A percentile compares a stretch with the other conserved stretches of the same genome.
Conservation (phyloP, 768 basidiomycete species). For the Russula foetens region DNA sequence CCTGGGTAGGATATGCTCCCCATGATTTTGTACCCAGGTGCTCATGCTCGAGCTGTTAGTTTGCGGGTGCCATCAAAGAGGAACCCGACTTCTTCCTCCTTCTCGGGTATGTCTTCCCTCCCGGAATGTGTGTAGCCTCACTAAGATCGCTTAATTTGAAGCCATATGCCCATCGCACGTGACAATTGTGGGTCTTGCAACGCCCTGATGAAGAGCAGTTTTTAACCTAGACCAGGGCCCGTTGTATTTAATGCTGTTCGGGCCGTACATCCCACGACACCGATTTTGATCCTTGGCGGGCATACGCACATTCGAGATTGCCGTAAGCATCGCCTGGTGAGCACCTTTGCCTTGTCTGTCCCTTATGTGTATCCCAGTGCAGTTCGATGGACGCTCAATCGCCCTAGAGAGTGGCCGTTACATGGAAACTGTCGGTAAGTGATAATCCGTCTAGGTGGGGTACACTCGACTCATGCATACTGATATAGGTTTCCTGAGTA, state of each 20-base stretch:
- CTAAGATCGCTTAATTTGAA: constrained; percentile 23
- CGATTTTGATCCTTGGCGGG: constrained; percentile 79
- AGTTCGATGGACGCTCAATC: constrained; percentile 70
- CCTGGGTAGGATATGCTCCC: constrained; percentile 47
- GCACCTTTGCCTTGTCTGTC: neutral
- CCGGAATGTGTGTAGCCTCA: neutral
- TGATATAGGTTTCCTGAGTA: constrained; percentile 54
- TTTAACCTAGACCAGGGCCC: constrained; percentile 43
- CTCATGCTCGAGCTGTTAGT: constrained; percentile 35
- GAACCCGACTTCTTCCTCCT: constrained; percentile 80
- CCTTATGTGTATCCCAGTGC: constrained; percentile 30
- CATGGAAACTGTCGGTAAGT: constrained; percentile 83
- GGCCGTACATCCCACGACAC: constrained; percentile 59
- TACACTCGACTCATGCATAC: neutral
- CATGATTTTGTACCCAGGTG: neutral
- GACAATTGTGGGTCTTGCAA: constrained; percentile 48
- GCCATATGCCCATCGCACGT: constrained; percentile 74
- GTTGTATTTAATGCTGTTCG: constrained; percentile 68
- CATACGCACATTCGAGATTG: constrained; percentile 81
- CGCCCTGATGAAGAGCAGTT: no score
- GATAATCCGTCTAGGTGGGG: neutral
- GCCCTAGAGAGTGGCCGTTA: constrained; percentile 79
- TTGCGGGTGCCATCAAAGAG: constrained; percentile 66
- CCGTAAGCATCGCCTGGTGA: constrained; percentile 32
- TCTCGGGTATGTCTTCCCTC: constrained; percentile 41